A percentile compares a stretch with the other conserved stretches of the same genome.
Conservation (phyloP, 805 yeast species). For the Starmerella kuoi region DNA sequence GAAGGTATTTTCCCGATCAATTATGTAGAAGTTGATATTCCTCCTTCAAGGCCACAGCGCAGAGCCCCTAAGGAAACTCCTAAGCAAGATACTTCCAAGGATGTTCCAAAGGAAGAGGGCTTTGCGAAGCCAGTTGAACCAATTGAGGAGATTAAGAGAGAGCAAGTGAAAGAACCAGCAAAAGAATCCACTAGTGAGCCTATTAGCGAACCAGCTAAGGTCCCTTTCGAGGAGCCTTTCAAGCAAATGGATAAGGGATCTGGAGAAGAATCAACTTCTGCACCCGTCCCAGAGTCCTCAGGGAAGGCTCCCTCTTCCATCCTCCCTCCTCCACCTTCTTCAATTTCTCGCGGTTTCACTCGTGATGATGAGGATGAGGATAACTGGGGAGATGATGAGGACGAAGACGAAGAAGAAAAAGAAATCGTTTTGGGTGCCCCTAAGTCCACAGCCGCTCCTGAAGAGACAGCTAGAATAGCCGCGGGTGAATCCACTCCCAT, state of each 20-base stretch:
- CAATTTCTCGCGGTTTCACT: constrained; percentile 1
- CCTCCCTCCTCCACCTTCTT: constrained; percentile 4
- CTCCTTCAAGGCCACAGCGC: constrained; percentile 15
- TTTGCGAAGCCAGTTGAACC: constrained; percentile 8
- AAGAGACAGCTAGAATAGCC: constrained; percentile 3
- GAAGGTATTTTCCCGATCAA: constrained; percentile 80
- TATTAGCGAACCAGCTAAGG: too few species aligned
- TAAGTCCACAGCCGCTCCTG: constrained; percentile 4
- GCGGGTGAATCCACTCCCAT: background rate
- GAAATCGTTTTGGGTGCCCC: constrained; percentile 18
- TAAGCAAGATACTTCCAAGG: background rate
- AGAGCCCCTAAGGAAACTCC: constrained; percentile 1
- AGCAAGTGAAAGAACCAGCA: too few species aligned
- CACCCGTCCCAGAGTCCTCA: background rate
- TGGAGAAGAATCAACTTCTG: too few species aligned
- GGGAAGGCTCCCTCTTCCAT: constrained; percentile 2
- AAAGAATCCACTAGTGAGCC: too few species aligned
- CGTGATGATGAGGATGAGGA: constrained; percentile 13
- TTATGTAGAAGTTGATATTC: constrained; percentile 47
- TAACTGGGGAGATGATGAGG: constrained; percentile 21
- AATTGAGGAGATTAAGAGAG: too few species aligned
- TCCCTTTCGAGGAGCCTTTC: too few species aligned
- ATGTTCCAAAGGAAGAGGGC: background rate
- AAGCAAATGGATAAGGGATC: too few species aligned
- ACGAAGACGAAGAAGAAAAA: constrained; percentile 20